Percentiles rank a stretch among this genome's conserved stretches.
These are phyloP conservation scores for Tephrocybe sp. DNA, from an alignment of 768 basidiomycete genomes.

Conservation along the genomic window DNA sequence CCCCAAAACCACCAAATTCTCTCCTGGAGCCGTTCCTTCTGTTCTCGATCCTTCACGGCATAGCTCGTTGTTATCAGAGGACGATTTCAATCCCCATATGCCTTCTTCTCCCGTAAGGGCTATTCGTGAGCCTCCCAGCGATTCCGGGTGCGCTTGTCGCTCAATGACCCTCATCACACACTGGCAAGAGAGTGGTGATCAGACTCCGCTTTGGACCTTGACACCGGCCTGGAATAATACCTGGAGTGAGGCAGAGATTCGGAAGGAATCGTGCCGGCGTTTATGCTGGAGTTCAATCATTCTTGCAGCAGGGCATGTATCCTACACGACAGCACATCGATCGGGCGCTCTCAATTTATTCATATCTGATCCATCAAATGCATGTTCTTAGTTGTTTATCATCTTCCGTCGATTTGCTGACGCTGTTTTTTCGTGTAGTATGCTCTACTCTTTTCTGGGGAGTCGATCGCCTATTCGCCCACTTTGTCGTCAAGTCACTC, in stretches of 20 bases:
- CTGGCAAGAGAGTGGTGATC: slow-evolving; percentile 49
- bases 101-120: slow-evolving; percentile 2
- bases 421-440: slow-evolving; percentile 43
- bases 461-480: slow-evolving; percentile 44
- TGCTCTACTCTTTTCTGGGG: slow-evolving; percentile 74
- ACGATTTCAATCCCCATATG: slow-evolving; percentile 16
- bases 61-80: slow-evolving; percentile 22
- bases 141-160: slow-evolving; percentile 43
- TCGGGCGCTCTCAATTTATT: slow-evolving; percentile 46
- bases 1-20: slow-evolving; percentile 47
- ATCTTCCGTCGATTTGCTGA: slow-evolving; percentile 6
- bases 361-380: slow-evolving; percentile 64
- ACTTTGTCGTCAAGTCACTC: slow-evolving; percentile 25
- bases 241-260: slow-evolving; percentile 62
- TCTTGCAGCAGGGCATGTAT: slow-evolving; percentile 61
- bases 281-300: slow-evolving; percentile 72
- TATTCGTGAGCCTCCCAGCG: slow-evolving; percentile 9
- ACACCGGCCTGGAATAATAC: slow-evolving; percentile 62
- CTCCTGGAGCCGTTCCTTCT: slow-evolving; percentile 47
- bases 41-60: slow-evolving; percentile 24
- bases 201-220: slow-evolving; percentile 60
- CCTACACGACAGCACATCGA: slow-evolving; percentile 50
- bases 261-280: slow-evolving; percentile 69
- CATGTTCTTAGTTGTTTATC: slow-evolving; percentile 29
- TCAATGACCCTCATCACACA: slow-evolving; percentile 48